These are phyloP conservation scores for Hypoxylon sp. DNA, from an alignment of 2,329 filamentous ascomycete genomes.

Conservation along the genomic window DNA sequence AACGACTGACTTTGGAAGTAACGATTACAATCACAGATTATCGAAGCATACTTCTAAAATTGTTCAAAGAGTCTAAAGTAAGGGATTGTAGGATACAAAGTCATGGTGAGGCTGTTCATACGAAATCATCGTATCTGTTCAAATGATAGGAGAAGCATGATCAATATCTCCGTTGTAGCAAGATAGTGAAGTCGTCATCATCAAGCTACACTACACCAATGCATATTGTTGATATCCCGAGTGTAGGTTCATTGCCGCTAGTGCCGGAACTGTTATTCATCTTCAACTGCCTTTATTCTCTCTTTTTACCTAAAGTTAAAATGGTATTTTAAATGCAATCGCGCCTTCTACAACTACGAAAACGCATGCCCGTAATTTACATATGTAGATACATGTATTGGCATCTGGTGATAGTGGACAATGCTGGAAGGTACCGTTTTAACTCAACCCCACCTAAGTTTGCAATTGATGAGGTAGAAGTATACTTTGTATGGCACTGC, in stretches of 20 bases:
- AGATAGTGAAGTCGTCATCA: slow-evolving; percentile 36
- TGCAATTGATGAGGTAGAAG: slow-evolving; percentile 10
- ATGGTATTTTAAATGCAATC: slow-evolving; percentile 17
- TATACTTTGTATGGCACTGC: slow-evolving; percentile 7
- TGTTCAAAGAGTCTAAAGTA: slow-evolving; percentile 8
- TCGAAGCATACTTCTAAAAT: background rate
- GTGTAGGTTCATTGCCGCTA: slow-evolving; percentile 27
- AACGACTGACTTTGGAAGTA: slow-evolving; percentile 4
- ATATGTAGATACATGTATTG: background rate
- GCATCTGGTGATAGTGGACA: background rate
- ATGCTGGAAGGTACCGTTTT: slow-evolving; percentile 16
- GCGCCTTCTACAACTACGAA: slow-evolving; percentile 23
- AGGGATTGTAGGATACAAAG: slow-evolving; percentile 12
- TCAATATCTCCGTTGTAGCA: slow-evolving; percentile 10
- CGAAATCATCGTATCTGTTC: slow-evolving; percentile 27
- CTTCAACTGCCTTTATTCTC: slow-evolving; percentile 13
- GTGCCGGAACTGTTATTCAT: slow-evolving; percentile 8
- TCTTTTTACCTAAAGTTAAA: slow-evolving; percentile 7
- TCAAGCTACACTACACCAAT: slow-evolving; percentile 24
- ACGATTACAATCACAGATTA: slow-evolving; percentile 12
- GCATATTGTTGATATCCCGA: slow-evolving; percentile 25
- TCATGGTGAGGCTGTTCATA: background rate
- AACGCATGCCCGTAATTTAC: too few relatives aligned
- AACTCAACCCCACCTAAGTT: slow-evolving; percentile 14
- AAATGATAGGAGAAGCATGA: slow-evolving; percentile 17